Evolutionary conservation across 1,139 yeast species (phyloP).

Genomic region (Pichia sorboxylosa): DNA sequence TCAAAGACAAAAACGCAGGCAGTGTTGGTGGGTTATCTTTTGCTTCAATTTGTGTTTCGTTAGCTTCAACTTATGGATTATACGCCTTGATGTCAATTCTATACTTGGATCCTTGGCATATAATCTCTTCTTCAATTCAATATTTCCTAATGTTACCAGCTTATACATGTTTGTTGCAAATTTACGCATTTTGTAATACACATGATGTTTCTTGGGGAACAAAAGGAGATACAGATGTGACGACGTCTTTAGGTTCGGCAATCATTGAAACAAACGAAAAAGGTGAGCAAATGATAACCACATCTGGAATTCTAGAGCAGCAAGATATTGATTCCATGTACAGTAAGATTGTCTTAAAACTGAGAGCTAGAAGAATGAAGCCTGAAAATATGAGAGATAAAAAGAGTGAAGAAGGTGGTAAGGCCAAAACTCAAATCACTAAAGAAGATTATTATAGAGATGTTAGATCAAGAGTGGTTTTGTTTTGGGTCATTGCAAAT

Average conservation of each 20-base stretch:
- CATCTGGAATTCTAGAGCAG: constrained; percentile 34
- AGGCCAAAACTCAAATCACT: constrained; percentile 31
- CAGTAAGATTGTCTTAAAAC: constrained; percentile 62
- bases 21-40: constrained; percentile 31
- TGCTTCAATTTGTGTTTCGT: constrained; percentile 71
- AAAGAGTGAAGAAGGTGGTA: constrained; percentile 37
- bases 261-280: constrained; percentile 49
- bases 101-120: constrained; percentile 92
- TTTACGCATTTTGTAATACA: constrained; percentile 89
- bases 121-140: constrained; percentile 71
- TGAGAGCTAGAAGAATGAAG: constrained; percentile 58
- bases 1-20: constrained; percentile 29
- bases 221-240: constrained; percentile 75
- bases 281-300: constrained; percentile 84
- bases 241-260: constrained; percentile 55
- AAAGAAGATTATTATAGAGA: constrained; percentile 88
- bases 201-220: constrained; percentile 98
- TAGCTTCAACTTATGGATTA: constrained; percentile 86
- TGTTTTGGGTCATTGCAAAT: constrained; percentile 79
- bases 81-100: constrained; percentile 69
- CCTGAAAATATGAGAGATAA: constrained; percentile 40
- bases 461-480: constrained; percentile 87
- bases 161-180: constrained; percentile 81
- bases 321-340: constrained; percentile 83
- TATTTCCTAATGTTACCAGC: constrained; percentile 85